Evolutionary conservation across 805 yeast species (phyloP), one percentile per base, ranked within the genome.

Genomic region (Metschnikowia matae): DNA sequence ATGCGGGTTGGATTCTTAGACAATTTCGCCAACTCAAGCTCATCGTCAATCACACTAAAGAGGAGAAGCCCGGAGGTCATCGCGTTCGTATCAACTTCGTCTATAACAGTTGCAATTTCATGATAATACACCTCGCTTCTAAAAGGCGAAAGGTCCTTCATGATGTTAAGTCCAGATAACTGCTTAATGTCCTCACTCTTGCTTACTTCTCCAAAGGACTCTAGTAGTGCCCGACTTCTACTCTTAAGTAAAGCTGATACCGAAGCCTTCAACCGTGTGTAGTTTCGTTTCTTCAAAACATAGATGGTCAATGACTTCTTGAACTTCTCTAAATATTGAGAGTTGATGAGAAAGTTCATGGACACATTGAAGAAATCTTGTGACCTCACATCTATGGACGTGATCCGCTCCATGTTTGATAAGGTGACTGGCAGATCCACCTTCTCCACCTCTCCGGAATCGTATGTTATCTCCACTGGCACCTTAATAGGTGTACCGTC

Each of bases 371-470:
- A 84, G 61, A 80, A 81, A 11, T 77, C 78, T 1, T 73, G 64
- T 4, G 79, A 71, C 2, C 64, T 57, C 0, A 84, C 77, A 39
- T 70, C 69, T 2, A 89, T 74, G 6, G 68, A 67, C 7, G 60
- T 50, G 7, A 89, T 81, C 0, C 68, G 67, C 13, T 73, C 70
- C 29, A 85, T 59, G 31, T 78, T 77, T 0, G 96, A 94, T 39
- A 90, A 62, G 40, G 89, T 66, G 54, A 87, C 81, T 0, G 97
- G 97, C 0, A 94, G 70, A 6, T 62, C 49, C 5, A 74, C 46
- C 2, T 62, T 61, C 2, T 66, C 48, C 3, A 57, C 45, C 6
- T 65, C 43, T 1, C 83, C 82, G 58, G 74, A 62, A 29, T 68
- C 68, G 51, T 75, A 53, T 38, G 39, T 66, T 50, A 65, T 77